Conservation (phyloP, 148 eudicot genomes). For the Rhododendron ovatum region DNA sequence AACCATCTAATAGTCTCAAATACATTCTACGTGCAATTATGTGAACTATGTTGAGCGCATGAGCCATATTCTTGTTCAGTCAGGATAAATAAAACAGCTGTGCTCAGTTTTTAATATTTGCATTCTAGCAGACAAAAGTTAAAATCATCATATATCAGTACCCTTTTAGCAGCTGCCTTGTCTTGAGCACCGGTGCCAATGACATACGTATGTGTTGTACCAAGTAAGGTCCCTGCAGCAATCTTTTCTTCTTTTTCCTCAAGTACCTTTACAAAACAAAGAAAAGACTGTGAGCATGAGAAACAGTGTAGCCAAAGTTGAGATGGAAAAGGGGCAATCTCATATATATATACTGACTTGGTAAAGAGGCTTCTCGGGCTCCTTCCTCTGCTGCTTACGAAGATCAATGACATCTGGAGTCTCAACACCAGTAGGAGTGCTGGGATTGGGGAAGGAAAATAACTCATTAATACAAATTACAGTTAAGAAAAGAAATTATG, state of each 20-base stretch:
- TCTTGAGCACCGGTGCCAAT: slow-evolving; percentile 74
- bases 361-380: slow-evolving; percentile 90
- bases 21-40: neutral
- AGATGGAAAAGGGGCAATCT: neutral
- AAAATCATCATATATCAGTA: slow-evolving; percentile 20
- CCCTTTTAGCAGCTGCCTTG: slow-evolving; percentile 90
- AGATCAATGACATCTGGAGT: slow-evolving; percentile 99
- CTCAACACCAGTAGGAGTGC: slow-evolving; percentile 99
- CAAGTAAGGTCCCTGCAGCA: slow-evolving; percentile 84
- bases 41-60: neutral
- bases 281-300: neutral
- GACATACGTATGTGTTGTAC: slow-evolving; percentile 81
- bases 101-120: neutral
- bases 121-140: neutral
- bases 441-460: slow-evolving; percentile 19
- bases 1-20: neutral
- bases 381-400: slow-evolving; percentile 97
- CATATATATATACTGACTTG: slow-evolving; percentile 16
- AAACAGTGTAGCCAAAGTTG: neutral
- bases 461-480: neutral
- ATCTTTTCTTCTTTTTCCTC: slow-evolving; percentile 91
- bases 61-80: neutral
- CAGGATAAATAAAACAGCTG: neutral
- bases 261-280: slow-evolving; percentile 52
- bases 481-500: neutral